Evolutionary conservation across 495 filamentous ascomycete species (phyloP), one percentile per base, ranked within the genome.

Genomic region (Xylaria castorea): DNA sequence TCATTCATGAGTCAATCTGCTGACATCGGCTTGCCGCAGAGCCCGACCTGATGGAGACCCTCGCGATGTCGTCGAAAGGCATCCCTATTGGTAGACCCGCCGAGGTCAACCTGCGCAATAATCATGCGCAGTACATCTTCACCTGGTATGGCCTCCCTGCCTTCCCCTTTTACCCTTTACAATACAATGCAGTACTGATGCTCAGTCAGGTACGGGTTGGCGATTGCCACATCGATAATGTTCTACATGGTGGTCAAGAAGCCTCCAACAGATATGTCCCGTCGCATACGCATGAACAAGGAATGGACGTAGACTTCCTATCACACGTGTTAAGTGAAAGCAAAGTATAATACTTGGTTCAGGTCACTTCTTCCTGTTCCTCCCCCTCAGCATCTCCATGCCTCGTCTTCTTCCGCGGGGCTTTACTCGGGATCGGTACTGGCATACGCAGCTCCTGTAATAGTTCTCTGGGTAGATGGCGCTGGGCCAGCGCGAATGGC

Each of bases 111-210:
- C 82, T 99, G 80, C 89, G 92, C 78, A 99, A 99, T 79, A 98
- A 95, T 81, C 96, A 99, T 82, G 90, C 93, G 75, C 95, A 99
- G 83, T 99, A 99, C 78, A 98, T 99, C 70, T 95, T 97, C 80
- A 99, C 96, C 66, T 99, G 96, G 96, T 97, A 89, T 78, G 90
- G 85, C 6, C 36, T 67, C 58, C 27, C 46, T 8, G 48, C 48
- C 57, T 73, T 36, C 63, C 51, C 40, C 44, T 48, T 36, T 42
- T 71, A 8, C 18, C 11, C 18, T 46, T 57, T 8, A 27, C 32
- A 30, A n/a, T 55, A 40, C 55, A 40, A 66, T 65, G 67, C 71
- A 65, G 34, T 58, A 46, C 65, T 67, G 44, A 72, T 76, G 66
- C 51, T 36, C 25, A 66, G 53, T 36, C 74, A 98, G 95, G 95